phyloP scores from a whole-genome alignment of 2,329 filamentous ascomycete genomes.

The Alternaria ethzedia region DNA sequence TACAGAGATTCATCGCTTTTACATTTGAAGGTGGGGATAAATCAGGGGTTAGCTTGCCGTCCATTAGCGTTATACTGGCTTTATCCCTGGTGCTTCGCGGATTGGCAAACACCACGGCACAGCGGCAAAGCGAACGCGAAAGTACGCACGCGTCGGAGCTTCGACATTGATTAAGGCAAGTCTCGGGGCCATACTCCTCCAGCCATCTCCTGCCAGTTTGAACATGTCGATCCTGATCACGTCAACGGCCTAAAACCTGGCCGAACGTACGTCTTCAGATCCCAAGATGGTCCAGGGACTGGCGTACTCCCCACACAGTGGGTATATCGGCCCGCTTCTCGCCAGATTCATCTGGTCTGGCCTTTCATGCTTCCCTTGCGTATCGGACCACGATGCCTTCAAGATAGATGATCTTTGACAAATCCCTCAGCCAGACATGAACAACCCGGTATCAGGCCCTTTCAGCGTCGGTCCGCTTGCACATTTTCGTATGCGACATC shows the following conservation, averaged over 20 bases:
- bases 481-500: constrained; percentile 13
- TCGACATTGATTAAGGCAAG: background rate
- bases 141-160: background rate
- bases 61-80: background rate
- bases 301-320: background rate
- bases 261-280: background rate
- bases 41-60: background rate
- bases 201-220: background rate
- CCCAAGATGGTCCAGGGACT: background rate
- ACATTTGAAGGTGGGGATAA: background rate
- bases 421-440: background rate
- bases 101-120: background rate
- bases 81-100: background rate
- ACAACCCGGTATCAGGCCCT: background rate
- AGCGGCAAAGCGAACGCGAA: background rate
- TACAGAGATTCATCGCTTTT: background rate
- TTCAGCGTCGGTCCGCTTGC: constrained; percentile 14
- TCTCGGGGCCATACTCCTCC: background rate
- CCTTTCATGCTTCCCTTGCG: background rate
- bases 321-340: background rate
- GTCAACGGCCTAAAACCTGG: background rate
- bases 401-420: background rate
- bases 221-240: background rate
- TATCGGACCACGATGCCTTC: background rate
- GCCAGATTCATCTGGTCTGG: background rate